Base-by-base conservation (phyloP, 176 grass and related monocot genomes). In the Eleusine indica region DNA sequence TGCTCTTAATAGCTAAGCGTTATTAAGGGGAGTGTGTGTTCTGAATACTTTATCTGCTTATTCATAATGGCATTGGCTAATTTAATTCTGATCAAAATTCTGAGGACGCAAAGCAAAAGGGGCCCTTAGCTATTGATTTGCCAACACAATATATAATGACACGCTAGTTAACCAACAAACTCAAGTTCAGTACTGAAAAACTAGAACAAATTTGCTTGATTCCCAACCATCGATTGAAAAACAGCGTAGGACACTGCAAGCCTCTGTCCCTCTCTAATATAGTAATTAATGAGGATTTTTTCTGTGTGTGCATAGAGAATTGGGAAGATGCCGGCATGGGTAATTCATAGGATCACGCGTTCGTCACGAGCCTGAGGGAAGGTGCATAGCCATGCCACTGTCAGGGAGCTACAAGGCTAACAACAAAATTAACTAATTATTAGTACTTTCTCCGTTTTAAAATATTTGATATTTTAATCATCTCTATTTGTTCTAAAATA, bases 281-380 rank as follows among this genome's bases (percentile, higher is more conserved):
- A 35, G 66, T 63, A 16, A 7, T 73, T 15, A 74, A 19, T 0
- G 9, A 77, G 38, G 1, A 38, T n/a, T 18, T 62, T 17, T 56
- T 19, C 5, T 5, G 17, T 7, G 28, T 46, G 40, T 39, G 69
- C 80, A 83, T 84, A 73, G 74, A 84, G 40, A 75, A 64, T 8
- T 84, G 49, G 62, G 71, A 81, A 75, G 71, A 81, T 65, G 82
- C 64, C 64, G 64, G 66, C 28, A 56, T 85, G 70, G 76, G 76
- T 80, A 43, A 37, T 74, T 85, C 87, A 80, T 85, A 47, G 77
- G 87, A 85, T 89, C 87, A 57, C 65, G 76, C 71, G 63, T 68
- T 63, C 18, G 43, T 54, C 43, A 73, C 68, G 58, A 21, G 77
- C 16, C 30, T 2, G 25, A 73, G 46, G 18, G 22, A 22, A 41